A percentile compares a stretch with the other conserved stretches of the same genome.
Conservation (phyloP, 305 asterid species). For the Fraxinus greggii region DNA sequence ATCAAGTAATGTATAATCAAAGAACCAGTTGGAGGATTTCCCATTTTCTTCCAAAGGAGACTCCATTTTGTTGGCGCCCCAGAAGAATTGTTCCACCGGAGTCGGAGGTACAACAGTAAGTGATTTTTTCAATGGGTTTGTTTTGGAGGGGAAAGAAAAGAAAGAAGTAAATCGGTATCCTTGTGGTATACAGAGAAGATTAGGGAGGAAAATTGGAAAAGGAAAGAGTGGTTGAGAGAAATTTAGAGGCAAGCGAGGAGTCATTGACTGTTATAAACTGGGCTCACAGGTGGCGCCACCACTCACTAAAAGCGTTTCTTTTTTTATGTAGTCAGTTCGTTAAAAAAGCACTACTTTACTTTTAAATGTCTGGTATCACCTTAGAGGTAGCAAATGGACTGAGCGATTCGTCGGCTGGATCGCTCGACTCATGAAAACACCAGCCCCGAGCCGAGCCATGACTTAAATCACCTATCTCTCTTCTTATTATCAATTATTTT, state of each 20-base stretch:
- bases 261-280: neutral
- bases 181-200: neutral
- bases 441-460: too few relatives aligned
- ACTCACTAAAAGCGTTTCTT: neutral
- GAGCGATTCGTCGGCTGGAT: too few relatives aligned
- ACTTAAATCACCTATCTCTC: too few relatives aligned
- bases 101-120: neutral
- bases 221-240: slow-evolving; percentile 7
- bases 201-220: neutral
- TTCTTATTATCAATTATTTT: too few relatives aligned
- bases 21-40: slow-evolving; percentile 36
- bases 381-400: too few relatives aligned
- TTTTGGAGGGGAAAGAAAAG: neutral
- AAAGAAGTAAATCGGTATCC: neutral
- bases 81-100: neutral
- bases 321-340: neutral
- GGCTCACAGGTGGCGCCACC: slow-evolving; percentile 6
- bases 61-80: slow-evolving; percentile 31
- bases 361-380: neutral
- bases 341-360: neutral
- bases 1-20: slow-evolving; percentile 42
- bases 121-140: neutral
- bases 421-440: too few relatives aligned
- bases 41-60: slow-evolving; percentile 32
- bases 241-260: slow-evolving; percentile 15